Evolutionary conservation across 257 asterid genomes (phyloP), one percentile per base, ranked within the genome.

Genomic region (Henckelia pumila): DNA sequence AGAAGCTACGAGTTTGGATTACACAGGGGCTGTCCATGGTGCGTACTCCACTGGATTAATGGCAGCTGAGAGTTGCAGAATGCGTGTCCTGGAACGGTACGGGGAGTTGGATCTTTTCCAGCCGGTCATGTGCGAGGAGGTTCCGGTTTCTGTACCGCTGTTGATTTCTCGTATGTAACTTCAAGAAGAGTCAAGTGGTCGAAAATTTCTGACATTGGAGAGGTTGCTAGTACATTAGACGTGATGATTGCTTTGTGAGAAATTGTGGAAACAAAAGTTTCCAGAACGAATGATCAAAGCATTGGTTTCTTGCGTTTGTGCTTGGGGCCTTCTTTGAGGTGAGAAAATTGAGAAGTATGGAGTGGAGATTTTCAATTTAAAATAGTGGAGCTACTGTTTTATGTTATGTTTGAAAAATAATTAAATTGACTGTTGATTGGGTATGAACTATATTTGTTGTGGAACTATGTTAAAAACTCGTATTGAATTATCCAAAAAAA

Each of bases 11-110:
- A 89, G 98, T 67, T 30, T 66, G 0, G 88, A 84, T 28, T 87
- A 83, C 74, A 89, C 95, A n/a, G 98, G 98, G 33, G 86, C 96
- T 0, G 95, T 92, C 28, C 98, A 87, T n/a, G 96, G 98, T 10
- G 98, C 98, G 3, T 92, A 85, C 74, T 83, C 95, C 22, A 87
- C 98, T 1, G 96, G 96, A 11, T 67, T 86, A 68, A 80, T 85
- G 95, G 96, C 98, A 24, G 96, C 96, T 8, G 96, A 92, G 77
- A 92, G 78, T 72, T 92, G 96, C 82, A 80, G 87, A 75, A 92
- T 92, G 98, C 95, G 89, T 8, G 96, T 92, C 11, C 71, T 92
- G 61, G 96, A 89, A 77, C 82, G 96, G 61, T 84, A 89, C 0
- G 96, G 98, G 3, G 95, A 83, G 69, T 63, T 87, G 78, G 95